Evolutionary conservation across 176 grass and related monocot genomes (phyloP).

Genomic region (Alloteropsis semialata): DNA sequence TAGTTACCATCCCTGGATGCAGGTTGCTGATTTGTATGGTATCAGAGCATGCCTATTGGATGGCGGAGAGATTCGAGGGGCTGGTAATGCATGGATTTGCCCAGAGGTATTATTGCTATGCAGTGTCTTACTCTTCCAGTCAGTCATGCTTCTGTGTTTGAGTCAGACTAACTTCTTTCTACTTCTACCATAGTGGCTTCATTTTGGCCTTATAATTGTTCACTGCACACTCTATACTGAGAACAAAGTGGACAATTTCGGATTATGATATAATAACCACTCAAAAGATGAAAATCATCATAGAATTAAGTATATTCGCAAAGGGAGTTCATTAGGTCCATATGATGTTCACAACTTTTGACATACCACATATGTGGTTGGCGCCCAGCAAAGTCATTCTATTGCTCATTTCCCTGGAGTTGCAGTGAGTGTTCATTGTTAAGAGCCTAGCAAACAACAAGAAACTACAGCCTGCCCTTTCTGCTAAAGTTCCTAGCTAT

Average conservation of each 20-base stretch:
- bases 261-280: slow-evolving; percentile 7
- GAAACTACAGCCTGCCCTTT: background rate
- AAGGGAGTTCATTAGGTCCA: slow-evolving; percentile 10
- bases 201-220: background rate
- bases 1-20: slow-evolving; percentile 14
- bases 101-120: slow-evolving; percentile 67
- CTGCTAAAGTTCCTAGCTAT: background rate
- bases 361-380: background rate
- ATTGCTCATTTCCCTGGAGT: background rate
- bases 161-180: slow-evolving; percentile 1
- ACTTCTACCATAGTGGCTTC: slow-evolving; percentile 25
- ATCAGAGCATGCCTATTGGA: slow-evolving; percentile 96
- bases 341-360: slow-evolving; percentile 19
- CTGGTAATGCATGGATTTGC: slow-evolving; percentile 97
- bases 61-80: slow-evolving; percentile 97
- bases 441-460: background rate
- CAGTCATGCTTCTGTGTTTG: slow-evolving; percentile 10
- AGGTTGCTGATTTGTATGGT: slow-evolving; percentile 99
- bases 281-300: background rate
- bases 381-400: background rate
- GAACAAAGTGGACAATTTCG: slow-evolving; percentile 19
- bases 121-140: slow-evolving; percentile 9
- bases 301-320: background rate
- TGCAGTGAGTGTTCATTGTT: background rate
- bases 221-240: background rate